Base-by-base conservation (phyloP, 2,329 filamentous ascomycete genomes). In the Penicillium sp. region DNA sequence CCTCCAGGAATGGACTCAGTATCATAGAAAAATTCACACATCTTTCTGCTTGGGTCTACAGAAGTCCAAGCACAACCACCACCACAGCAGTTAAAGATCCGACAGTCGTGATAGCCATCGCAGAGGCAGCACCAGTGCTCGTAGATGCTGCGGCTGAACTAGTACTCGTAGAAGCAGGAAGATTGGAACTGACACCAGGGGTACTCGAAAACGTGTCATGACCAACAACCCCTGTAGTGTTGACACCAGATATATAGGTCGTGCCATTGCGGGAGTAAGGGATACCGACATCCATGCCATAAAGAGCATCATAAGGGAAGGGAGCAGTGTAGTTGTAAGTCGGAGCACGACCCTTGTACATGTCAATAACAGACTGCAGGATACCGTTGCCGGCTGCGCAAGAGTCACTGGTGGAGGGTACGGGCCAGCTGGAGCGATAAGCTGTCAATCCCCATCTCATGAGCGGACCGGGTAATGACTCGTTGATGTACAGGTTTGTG, bases 381-480 rank as follows among this genome's bases (percentile, higher is more conserved):
- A 75, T 71, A 43, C 72, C 71, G 31, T 74, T 58, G 10, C 73
- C 72, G 27, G 65, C 71, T 16, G 73, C 72, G 58, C 73, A 75
- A 16, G 65, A 59, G 5, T 60, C 68, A 41, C 66, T 55, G 19
- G 72, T 75, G 16, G 66, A 35, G 5, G 73, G 73, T 22, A 67
- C 59, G n/a, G 72, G 66, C 73, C 73, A 75, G 33, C 50, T 58
- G 2, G 66, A 51, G 0, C 58, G 56, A 60, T 67, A 70, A 24
- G 60, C 63, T 47, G 67, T 67, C 51, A 63, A 63, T 2, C 60
- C 59, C 22, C 67, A 63, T 7, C 44, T 27, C 4, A 70, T 68
- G 37, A 74, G 55, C 9, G 73, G 73, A 1, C 84, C 84, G 0
- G 80, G 79, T 59, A 85, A 84, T 9, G 82, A 84, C 45, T 65